Percentiles rank a stretch among this genome's conserved stretches.
These are phyloP conservation scores for Peronosclerospora sorghi DNA, from an alignment of 352 stramenopile species.

Conservation along the genomic window DNA sequence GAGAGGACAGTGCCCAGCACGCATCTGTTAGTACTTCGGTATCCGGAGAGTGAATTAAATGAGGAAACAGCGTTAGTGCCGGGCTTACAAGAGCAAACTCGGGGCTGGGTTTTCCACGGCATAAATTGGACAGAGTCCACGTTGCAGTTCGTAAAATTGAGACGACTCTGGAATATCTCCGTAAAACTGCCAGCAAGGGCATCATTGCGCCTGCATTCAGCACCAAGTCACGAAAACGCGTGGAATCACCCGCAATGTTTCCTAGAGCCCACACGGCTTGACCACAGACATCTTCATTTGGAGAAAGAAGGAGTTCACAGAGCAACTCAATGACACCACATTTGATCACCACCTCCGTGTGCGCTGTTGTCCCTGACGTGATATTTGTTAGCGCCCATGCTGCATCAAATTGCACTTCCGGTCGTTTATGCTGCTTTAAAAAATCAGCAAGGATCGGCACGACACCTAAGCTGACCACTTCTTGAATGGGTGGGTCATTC, in stretches of 20 bases:
- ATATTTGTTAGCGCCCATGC: conserved; percentile 99
- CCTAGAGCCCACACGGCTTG: conserved; percentile 96
- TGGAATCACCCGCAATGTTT: conserved; percentile 98
- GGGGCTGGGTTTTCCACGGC: conserved; percentile 87
- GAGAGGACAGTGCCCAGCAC: conserved; percentile 98
- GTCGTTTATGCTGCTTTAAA: conserved; percentile 88
- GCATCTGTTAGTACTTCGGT: conserved; percentile 98
- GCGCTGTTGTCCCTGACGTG: conserved; percentile 94
- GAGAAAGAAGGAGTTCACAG: conserved; percentile 89
- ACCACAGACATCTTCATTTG: conserved; percentile 97
- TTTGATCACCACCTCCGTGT: conserved; percentile 97
- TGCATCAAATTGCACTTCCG: conserved; percentile 95
- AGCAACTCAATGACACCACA: conserved; percentile 95
- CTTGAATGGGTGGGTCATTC: conserved; percentile 96
- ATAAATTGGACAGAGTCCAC: conserved; percentile 99
- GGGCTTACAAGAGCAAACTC: conserved; percentile 93
- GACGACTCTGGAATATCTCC: conserved; percentile 82
- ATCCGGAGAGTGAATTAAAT: conserved; percentile 94
- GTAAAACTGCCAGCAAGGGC: conserved; percentile 90
- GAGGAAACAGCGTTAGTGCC: conserved; percentile 88
- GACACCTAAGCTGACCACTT: conserved; percentile 95
- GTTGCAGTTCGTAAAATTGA: conserved; percentile 98
- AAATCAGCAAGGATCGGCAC: conserved; percentile 97
- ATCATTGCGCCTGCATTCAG: conserved; percentile 91
- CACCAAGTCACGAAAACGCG: conserved; percentile 93